Evolutionary conservation across 768 basidiomycete species (phyloP), one percentile per base, ranked within the genome.

Genomic region (Boletus pseudo-olivaceus): DNA sequence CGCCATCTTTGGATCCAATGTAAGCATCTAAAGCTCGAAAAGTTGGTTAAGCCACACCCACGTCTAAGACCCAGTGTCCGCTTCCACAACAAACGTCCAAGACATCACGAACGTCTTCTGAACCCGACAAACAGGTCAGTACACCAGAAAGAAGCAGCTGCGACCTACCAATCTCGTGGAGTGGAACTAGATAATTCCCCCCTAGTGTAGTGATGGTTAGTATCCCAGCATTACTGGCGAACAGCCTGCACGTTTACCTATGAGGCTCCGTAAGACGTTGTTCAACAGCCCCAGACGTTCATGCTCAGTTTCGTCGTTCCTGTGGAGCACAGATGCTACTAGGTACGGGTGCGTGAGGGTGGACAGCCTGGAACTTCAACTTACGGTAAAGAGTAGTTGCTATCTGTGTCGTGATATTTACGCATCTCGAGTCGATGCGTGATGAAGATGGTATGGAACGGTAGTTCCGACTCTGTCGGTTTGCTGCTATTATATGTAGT

Each of bases 71-170:
- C 52, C 52, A 53, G 45, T 53, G 52, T 23, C 52, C 52, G 23
- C 52, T 53, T 33, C 52, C 52, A 40, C 52, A 53, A 15, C 52
- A 53, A 12, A 53, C 26, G 19, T 53, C 52, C 45, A 53, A 40
- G 20, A 53, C 45, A 47, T 40, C 45, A 12, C 32, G 33, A 20
- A 51, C 42, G n/a, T 51, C 50, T 51, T 43, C 27, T n/a, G n/a
- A n/a, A n/a, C n/a, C n/a, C 5, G 12, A 26, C 5, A 15, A 4
- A 19, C n/a, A 26, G 17, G 42, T 51, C 23, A 44, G 27, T 23
- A 11, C 26, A 6, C 26, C 15, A n/a, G 33, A 37, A 33, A 44
- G 34, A 37, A 14, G n/a, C 3, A 5, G 12, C 5, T 17, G 20
- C 26, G 14, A 41, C 49, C 5, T 33, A 51, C 50, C 32, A 7